These are phyloP conservation scores for Curvularia spicifera DNA, from an alignment of 2,329 filamentous ascomycete genomes.

Conservation along the genomic window DNA sequence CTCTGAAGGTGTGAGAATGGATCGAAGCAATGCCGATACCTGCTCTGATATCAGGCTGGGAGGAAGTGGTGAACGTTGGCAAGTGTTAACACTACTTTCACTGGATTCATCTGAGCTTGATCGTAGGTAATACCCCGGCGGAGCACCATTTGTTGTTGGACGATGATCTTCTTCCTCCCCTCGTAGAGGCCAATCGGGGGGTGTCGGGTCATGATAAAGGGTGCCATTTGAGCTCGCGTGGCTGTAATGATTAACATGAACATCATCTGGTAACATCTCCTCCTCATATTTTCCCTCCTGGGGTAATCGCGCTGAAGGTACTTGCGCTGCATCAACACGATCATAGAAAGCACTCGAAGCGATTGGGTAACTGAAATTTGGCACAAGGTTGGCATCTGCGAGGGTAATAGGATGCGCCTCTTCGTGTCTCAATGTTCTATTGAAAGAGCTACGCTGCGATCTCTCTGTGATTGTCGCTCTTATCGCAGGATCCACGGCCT, in stretches of 20 bases:
- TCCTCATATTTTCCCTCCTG: neutral
- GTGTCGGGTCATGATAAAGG: neutral
- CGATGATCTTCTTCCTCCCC: neutral
- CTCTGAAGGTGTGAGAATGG: slow-evolving; percentile 22
- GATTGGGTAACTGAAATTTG: slow-evolving; percentile 35
- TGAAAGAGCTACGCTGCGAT: neutral
- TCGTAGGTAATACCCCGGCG: slow-evolving; percentile 1
- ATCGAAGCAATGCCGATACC: slow-evolving; percentile 13
- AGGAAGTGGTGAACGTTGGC: neutral
- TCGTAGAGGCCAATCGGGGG: neutral
- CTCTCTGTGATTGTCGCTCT: slow-evolving; percentile 13
- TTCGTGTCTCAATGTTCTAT: neutral
- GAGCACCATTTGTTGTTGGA: slow-evolving; percentile 5
- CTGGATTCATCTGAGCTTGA: neutral
- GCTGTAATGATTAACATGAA: neutral
- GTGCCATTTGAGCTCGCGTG: neutral
- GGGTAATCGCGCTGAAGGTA: neutral
- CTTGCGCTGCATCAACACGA: neutral
- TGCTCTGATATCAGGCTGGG: slow-evolving; percentile 6
- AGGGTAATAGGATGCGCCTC: slow-evolving; percentile 1
- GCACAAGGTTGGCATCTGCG: slow-evolving; percentile 22
- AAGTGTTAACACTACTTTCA: neutral
- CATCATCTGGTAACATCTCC: neutral
- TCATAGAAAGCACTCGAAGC: slow-evolving; percentile 21
- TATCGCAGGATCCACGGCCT: slow-evolving; percentile 10